A percentile compares a stretch with the other conserved stretches of the same genome.
phyloP scores from a whole-genome alignment of 805 yeast genomes.

The Teunomyces funiuensis region DNA sequence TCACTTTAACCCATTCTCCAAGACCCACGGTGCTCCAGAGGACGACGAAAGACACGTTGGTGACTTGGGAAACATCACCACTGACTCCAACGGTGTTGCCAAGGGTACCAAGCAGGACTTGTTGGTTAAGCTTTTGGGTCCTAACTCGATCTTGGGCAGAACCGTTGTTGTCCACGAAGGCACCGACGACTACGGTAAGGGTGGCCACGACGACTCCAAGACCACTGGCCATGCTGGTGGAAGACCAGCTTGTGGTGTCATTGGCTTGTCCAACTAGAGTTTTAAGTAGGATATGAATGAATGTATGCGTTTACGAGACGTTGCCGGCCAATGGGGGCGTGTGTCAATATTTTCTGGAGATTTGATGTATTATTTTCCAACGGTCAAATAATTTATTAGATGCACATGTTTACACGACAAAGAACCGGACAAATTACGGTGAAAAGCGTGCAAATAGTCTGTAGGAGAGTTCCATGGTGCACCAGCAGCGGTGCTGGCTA shows the following conservation, averaged over 20 bases:
- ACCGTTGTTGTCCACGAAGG: slow-evolving; percentile 94
- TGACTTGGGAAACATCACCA: slow-evolving; percentile 91
- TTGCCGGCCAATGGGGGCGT: not conserved
- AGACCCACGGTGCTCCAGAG: slow-evolving; percentile 90
- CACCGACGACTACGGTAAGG: slow-evolving; percentile 90
- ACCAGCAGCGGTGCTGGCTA: too few species aligned
- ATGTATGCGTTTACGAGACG: slow-evolving; percentile 2
- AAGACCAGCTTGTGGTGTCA: slow-evolving; percentile 98
- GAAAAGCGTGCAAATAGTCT: too few species aligned
- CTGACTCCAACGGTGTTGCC: slow-evolving; percentile 87
- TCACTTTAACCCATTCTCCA: slow-evolving; percentile 87
- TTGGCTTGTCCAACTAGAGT: slow-evolving; percentile 66
- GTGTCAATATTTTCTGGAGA: too few species aligned
- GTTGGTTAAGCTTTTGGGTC: slow-evolving; percentile 80
- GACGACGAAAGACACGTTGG: slow-evolving; percentile 86
- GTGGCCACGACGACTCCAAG: slow-evolving; percentile 86
- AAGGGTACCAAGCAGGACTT: slow-evolving; percentile 83
- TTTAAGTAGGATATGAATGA: slow-evolving; percentile 2
- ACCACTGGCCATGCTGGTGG: slow-evolving; percentile 98
- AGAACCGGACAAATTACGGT: too few species aligned
- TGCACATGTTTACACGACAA: too few species aligned
- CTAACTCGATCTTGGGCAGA: slow-evolving; percentile 88
- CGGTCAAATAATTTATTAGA: too few species aligned
- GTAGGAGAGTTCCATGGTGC: too few species aligned
- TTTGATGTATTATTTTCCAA: not conserved